These are phyloP conservation scores for Eimeria falciformis DNA, from an alignment of 169 alveolate genomes.

Conservation along the genomic window DNA sequence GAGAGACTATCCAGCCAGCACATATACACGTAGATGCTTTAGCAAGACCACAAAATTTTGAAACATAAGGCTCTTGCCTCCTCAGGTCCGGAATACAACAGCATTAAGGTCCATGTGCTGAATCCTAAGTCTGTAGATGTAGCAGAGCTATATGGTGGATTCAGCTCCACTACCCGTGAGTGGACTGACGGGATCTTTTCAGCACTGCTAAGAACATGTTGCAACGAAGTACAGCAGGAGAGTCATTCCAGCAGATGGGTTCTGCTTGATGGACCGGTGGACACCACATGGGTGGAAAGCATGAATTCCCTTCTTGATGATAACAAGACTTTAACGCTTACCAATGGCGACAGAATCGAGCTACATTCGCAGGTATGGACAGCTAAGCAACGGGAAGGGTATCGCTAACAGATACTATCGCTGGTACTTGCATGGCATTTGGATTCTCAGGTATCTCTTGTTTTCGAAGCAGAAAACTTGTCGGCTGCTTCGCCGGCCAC, in stretches of 20 bases:
- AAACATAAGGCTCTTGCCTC: too few species aligned
- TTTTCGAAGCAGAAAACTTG: slow-evolving; percentile 96
- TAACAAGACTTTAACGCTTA: slow-evolving; percentile 95
- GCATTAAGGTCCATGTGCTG: slow-evolving; percentile 86
- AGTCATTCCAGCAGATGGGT: slow-evolving; percentile 92
- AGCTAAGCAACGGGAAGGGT: neutral
- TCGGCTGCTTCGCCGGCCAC: slow-evolving; percentile 97
- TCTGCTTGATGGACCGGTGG: slow-evolving; percentile 96
- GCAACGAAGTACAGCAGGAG: slow-evolving; percentile 80
- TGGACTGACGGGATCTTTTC: slow-evolving; percentile 96
- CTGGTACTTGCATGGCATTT: slow-evolving; percentile 8
- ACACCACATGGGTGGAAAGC: slow-evolving; percentile 97
- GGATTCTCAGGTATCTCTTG: slow-evolving; percentile 90
- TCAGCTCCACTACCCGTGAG: slow-evolving; percentile 91
- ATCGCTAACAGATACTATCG: neutral
- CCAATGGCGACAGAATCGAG: slow-evolving; percentile 94
- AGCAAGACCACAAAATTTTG: too few species aligned
- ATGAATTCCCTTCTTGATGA: slow-evolving; percentile 96
- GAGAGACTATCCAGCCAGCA: too few species aligned
- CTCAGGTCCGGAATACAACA: slow-evolving; percentile 44
- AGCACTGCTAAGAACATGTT: slow-evolving; percentile 88
- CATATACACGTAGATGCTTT: too few species aligned
- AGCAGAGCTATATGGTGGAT: slow-evolving; percentile 92
- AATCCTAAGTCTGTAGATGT: slow-evolving; percentile 94
- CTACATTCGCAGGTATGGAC: slow-evolving; percentile 88